Evolutionary conservation across 1,139 yeast species (phyloP).

Genomic region (Yamadazyma songkhlaensis): DNA sequence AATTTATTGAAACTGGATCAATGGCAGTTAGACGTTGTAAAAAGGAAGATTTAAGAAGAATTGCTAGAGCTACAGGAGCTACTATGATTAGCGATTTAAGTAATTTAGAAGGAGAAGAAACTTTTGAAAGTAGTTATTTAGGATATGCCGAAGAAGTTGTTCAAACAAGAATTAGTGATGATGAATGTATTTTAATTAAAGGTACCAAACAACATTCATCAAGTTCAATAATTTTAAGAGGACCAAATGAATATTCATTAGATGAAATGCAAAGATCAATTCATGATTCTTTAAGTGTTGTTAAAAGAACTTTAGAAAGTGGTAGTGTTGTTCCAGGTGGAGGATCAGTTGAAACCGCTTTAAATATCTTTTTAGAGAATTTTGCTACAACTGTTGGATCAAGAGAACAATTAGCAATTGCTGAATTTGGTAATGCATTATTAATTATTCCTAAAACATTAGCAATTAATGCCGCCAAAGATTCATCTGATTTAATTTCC

Average conservation of each 20-base stretch:
- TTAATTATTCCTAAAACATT: slow-evolving; percentile 93
- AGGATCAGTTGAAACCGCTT: slow-evolving; percentile 96
- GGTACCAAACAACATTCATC: slow-evolving; percentile 95
- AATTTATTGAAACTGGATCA: slow-evolving; percentile 91
- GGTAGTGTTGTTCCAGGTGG: slow-evolving; percentile 98
- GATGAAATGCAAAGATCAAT: slow-evolving; percentile 98
- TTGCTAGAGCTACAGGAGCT: slow-evolving; percentile 98
- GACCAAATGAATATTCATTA: slow-evolving; percentile 91
- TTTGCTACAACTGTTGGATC: slow-evolving; percentile 98
- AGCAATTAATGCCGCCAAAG: slow-evolving; percentile 97
- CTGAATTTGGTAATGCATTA: slow-evolving; percentile 91
- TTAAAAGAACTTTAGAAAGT: slow-evolving; percentile 92
- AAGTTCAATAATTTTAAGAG: slow-evolving; percentile 88
- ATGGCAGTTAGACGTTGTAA: slow-evolving; percentile 99
- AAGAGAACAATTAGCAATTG: slow-evolving; percentile 96
- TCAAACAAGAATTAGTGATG: slow-evolving; percentile 91
- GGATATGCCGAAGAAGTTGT: slow-evolving; percentile 92
- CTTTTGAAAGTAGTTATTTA: slow-evolving; percentile 81
- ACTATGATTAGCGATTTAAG: slow-evolving; percentile 84
- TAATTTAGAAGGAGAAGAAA: slow-evolving; percentile 96
- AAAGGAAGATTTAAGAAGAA: slow-evolving; percentile 93
- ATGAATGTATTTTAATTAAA: slow-evolving; percentile 91
- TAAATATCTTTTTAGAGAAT: slow-evolving; percentile 91
- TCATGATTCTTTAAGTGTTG: slow-evolving; percentile 92
- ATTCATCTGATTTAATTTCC: slow-evolving; percentile 90